These are phyloP conservation scores for Beverwykella pulmonaria DNA, from an alignment of 495 filamentous ascomycete species.

Conservation along the genomic window DNA sequence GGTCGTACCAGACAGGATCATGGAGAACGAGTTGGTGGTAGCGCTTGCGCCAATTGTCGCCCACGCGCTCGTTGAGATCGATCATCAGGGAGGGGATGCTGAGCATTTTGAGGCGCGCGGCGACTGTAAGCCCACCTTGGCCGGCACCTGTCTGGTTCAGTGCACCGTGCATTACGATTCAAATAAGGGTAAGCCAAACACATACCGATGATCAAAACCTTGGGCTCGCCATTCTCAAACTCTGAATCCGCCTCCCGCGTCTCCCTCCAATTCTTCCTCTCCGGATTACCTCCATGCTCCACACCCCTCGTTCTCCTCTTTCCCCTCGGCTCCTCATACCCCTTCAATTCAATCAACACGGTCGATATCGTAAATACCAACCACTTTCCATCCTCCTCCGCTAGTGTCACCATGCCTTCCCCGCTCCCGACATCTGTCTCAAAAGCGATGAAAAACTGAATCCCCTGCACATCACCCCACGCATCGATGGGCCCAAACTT, in stretches of 20 bases:
- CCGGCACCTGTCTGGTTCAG: conserved; percentile 39
- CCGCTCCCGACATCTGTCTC: conserved; percentile 37
- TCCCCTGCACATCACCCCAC: conserved; percentile 32
- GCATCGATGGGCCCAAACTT: conserved; percentile 17
- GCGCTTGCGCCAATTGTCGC: conserved; percentile 78
- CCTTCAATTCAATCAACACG: conserved; percentile 30
- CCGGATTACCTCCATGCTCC: conserved; percentile 35
- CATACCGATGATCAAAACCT: conserved; percentile 68
- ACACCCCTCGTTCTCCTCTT: conserved; percentile 30
- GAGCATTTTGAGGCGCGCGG: conserved; percentile 76
- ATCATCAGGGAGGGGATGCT: conserved; percentile 64
- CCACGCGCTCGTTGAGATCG: conserved; percentile 66
- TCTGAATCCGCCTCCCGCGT: conserved; percentile 58
- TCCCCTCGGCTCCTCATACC: conserved; percentile 21
- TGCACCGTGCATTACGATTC: not conserved
- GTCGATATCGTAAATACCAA: conserved; percentile 40
- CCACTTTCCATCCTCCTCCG: conserved; percentile 28
- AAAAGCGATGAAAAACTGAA: conserved; percentile 39
- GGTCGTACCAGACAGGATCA: conserved; percentile 77
- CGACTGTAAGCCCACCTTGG: conserved; percentile 62
- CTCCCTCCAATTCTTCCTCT: conserved; percentile 64
- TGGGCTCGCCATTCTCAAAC: conserved; percentile 61
- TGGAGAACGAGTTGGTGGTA: conserved; percentile 67
- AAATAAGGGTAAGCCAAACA: not conserved
- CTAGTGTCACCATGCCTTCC: conserved; percentile 24